Conservation (phyloP, 257 asterid genomes). For the Solanum bukasovii region DNA sequence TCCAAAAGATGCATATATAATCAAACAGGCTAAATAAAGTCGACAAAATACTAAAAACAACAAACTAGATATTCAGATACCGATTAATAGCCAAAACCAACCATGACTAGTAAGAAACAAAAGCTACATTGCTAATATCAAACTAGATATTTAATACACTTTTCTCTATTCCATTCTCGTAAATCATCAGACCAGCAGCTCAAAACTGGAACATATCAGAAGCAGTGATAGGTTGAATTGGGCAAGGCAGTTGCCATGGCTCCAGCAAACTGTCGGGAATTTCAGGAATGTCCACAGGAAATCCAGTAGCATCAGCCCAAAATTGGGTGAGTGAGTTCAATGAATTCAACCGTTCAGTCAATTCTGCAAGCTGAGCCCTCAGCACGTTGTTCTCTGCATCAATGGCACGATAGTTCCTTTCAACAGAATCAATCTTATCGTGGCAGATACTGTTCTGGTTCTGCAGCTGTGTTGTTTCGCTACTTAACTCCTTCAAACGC, state of each 20-base stretch:
- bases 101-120: not conserved
- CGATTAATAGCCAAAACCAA: not conserved
- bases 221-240: constrained; percentile 52
- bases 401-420: constrained; percentile 26
- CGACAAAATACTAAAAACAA: not conserved
- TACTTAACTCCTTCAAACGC: constrained; percentile 38
- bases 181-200: not conserved
- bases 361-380: constrained; percentile 64
- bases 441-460: constrained; percentile 41
- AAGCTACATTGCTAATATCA: not conserved
- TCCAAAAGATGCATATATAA: not conserved
- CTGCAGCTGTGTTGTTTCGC: constrained; percentile 30
- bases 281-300: constrained; percentile 52
- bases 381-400: constrained; percentile 51
- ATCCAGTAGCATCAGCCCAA: constrained; percentile 54
- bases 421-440: constrained; percentile 29
- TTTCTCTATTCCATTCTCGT: not conserved
- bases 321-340: constrained; percentile 50
- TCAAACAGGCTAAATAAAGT: not conserved
- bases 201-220: constrained; percentile 43
- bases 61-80: not conserved
- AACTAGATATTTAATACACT: not conserved
- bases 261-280: constrained; percentile 51
- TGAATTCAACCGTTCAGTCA: constrained; percentile 62
- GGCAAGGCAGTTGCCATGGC: constrained; percentile 90